Conservation (phyloP, 257 asterid genomes). For the Plantago ovata region DNA sequence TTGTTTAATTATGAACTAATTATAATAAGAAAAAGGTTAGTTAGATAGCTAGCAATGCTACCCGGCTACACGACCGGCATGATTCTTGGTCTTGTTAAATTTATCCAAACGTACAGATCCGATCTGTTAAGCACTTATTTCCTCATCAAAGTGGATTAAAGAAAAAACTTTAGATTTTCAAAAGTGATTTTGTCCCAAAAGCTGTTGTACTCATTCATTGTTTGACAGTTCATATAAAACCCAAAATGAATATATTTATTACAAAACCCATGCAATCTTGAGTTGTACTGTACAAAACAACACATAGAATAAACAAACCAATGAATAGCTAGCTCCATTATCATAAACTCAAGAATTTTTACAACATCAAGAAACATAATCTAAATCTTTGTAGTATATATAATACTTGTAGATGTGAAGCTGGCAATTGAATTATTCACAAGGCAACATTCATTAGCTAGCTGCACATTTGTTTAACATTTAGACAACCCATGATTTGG, state of each 20-base stretch:
- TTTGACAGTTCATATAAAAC: conserved; percentile 39
- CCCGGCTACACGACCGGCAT: conserved; percentile 39
- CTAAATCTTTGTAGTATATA: conserved; percentile 3
- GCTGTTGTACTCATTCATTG: conserved; percentile 34
- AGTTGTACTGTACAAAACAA: too few species aligned
- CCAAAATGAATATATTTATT: conserved; percentile 2
- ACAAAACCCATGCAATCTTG: conserved; percentile 22
- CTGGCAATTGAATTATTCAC: conserved; percentile 36
- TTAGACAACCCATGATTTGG: conserved; percentile 5
- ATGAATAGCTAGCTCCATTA: conserved; percentile 22
- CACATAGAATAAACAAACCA: too few species aligned
- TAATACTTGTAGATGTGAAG: conserved; percentile 22
- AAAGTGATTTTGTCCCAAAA: conserved; percentile 27
- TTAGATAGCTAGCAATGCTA: too few species aligned
- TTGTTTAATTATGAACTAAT: too few species aligned
- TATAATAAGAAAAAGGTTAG: too few species aligned
- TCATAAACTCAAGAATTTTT: conserved; percentile 25
- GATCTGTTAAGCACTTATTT: conserved; percentile 36
- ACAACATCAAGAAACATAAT: conserved; percentile 16
- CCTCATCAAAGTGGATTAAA: conserved; percentile 28
- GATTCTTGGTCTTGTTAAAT: conserved; percentile 25
- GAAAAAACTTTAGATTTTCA: conserved; percentile 28
- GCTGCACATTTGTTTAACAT: conserved; percentile 16
- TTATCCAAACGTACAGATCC: conserved; percentile 43
- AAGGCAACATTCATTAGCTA: conserved; percentile 20